Evolutionary conservation across 1,284 basidiomycete genomes (phyloP), one percentile per base, ranked within the genome.

Genomic region (Pseudozyma hubeiensis): DNA sequence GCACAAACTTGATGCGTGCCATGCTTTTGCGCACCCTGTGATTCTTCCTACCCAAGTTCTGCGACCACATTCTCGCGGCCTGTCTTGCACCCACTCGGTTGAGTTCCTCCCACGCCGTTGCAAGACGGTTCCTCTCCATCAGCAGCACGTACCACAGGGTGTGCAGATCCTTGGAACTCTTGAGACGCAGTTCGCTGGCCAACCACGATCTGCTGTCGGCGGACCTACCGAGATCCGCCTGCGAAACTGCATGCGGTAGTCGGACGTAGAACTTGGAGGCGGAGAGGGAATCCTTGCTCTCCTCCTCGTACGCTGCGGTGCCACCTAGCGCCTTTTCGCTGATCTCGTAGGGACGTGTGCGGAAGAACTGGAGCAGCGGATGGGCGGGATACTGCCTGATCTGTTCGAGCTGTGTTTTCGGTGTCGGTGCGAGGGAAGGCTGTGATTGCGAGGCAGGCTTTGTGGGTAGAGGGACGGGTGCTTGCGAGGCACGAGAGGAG

Each of bases 1-100:
- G 87, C 14, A 98, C 91, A 73, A 90, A 90, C 85, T 99, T 99
- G 85, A 98, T 94, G 45, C 93, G 90, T 19, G 93, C 93, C 93
- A 97, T 97, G n/a, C 93, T 91, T 86, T 95, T 97, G 50, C 92
- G 91, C 84, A 91, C 91, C 24, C 78, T 47, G 59, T 81, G 81
- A 31, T 79, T 78, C 56, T 78, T 78, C 31, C 64, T 33, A 2
- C 69, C 55, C 1, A 82, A 43, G 45, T 75, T 82, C 44, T 76
- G 52, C 5, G 62, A 64, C 59, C 70, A 73, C 66, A 80, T 78
- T 17, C 63, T 63, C 0, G 78, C 72, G 11, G 76, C 60, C 37
- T 74, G 69, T 30, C 73, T 47, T 3, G 74, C 75, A 11, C 73
- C 73, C 8, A 78, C 52, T 13, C 82, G 52, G 24, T 70, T 55